Conservation (phyloP, 495 filamentous ascomycete species). For the Trichoderma gamsii region DNA sequence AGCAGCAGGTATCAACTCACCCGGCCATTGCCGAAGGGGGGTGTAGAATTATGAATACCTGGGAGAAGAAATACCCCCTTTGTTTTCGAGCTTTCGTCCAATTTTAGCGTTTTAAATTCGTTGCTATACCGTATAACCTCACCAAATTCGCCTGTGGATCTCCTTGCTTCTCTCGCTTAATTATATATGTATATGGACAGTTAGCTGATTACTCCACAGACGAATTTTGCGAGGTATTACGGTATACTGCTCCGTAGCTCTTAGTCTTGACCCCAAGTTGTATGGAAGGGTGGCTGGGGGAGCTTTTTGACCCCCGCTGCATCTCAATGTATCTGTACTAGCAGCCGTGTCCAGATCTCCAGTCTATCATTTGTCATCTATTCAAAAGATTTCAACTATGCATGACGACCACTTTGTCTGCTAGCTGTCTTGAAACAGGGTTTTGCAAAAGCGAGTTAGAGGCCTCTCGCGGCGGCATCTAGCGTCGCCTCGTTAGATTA, state of each 20-base stretch:
- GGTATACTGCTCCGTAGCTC: not conserved
- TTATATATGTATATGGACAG: too few species aligned
- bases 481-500: not conserved
- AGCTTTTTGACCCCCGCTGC: not conserved
- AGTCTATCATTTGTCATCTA: conserved; percentile 1
- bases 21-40: conserved; percentile 4
- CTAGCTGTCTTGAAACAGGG: not conserved
- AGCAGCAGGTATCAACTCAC: not conserved
- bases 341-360: not conserved
- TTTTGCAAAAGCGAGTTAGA: not conserved
- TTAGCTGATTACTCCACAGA: too few species aligned
- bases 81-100: not conserved
- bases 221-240: too few species aligned
- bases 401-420: not conserved
- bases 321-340: not conserved
- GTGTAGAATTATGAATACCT: not conserved
- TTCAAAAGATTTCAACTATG: not conserved
- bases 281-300: not conserved
- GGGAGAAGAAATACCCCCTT: not conserved
- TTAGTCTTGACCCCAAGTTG: not conserved
- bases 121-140: too few species aligned
- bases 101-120: not conserved
- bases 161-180: too few species aligned
- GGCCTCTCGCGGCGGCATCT: not conserved
- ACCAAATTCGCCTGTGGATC: too few species aligned